These are phyloP conservation scores for Monosporascus sp. DNA, from an alignment of 2,329 filamentous ascomycete genomes.

Conservation along the genomic window DNA sequence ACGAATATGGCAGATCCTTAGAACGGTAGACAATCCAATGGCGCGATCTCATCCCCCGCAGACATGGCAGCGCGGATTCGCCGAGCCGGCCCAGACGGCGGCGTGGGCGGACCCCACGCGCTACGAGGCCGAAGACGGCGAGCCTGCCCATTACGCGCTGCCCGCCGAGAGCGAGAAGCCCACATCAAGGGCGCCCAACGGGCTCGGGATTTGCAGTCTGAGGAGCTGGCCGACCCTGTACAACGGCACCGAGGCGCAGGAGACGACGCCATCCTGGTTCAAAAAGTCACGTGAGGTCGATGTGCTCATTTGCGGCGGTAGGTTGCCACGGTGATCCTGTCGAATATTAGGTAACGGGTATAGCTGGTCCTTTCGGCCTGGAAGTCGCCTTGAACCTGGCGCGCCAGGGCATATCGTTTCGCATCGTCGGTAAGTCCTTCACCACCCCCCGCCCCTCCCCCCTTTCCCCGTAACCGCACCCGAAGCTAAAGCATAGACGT, in stretches of 20 bases:
- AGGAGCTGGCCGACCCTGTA: not conserved
- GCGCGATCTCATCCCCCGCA: not conserved
- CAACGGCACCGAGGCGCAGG: not conserved
- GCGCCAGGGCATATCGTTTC: constrained; percentile 27
- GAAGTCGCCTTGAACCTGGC: constrained; percentile 24
- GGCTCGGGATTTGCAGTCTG: not conserved
- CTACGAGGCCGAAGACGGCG: not conserved
- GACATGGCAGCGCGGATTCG: not conserved
- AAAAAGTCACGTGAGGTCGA: constrained; percentile 23
- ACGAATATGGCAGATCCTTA: not conserved
- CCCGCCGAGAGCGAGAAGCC: not conserved
- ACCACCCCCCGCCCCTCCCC: too few species aligned
- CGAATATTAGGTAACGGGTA: not conserved
- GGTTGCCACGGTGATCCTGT: not conserved
- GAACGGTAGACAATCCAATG: not conserved
- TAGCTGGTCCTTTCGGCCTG: constrained; percentile 28
- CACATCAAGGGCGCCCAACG: not conserved
- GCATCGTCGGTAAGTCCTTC: constrained; percentile 24
- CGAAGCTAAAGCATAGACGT: not conserved
- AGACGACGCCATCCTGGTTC: constrained; percentile 19
- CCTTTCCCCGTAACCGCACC: too few species aligned
- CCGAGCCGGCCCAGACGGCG: not conserved
- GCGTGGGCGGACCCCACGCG: not conserved
- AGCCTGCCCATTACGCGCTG: not conserved
- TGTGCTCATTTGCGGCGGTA: constrained; percentile 30